These are phyloP conservation scores for Umbilicus rupestris DNA, from an alignment of 164 flowering plant genomes.

Conservation along the genomic window DNA sequence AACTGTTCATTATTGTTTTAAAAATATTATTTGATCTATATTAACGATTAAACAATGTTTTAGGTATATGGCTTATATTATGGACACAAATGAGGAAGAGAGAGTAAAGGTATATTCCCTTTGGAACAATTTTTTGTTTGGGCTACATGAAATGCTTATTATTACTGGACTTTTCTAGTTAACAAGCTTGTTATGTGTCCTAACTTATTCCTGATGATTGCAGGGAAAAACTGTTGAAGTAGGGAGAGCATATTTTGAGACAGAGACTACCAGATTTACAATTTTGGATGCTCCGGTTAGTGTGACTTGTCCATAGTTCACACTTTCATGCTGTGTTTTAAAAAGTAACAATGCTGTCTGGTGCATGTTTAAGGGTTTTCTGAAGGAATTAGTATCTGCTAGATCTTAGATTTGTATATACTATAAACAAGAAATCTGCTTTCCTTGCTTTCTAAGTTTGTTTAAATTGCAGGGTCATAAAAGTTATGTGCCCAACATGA, in stretches of 20 bases:
- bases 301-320: not conserved
- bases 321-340: not conserved
- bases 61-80: conserved; percentile 99
- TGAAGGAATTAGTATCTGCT: no score
- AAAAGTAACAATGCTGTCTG: no score
- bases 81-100: conserved; percentile 99
- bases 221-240: conserved; percentile 98
- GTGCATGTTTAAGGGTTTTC: no score
- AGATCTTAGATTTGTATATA: no score
- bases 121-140: not conserved
- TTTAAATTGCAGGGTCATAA: conserved; percentile 75
- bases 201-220: conserved; percentile 7
- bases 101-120: conserved; percentile 60
- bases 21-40: not conserved
- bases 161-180: not conserved
- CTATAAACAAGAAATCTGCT: no score
- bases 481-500: conserved; percentile 99
- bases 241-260: conserved; percentile 97
- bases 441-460: not conserved
- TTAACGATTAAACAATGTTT: conserved; percentile 3
- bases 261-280: conserved; percentile 83
- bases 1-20: not conserved
- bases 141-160: not conserved
- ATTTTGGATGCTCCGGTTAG: conserved; percentile 97
- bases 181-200: not conserved